Conservation (phyloP, 306 rosid genomes). For the Mimosa bimucronata region DNA sequence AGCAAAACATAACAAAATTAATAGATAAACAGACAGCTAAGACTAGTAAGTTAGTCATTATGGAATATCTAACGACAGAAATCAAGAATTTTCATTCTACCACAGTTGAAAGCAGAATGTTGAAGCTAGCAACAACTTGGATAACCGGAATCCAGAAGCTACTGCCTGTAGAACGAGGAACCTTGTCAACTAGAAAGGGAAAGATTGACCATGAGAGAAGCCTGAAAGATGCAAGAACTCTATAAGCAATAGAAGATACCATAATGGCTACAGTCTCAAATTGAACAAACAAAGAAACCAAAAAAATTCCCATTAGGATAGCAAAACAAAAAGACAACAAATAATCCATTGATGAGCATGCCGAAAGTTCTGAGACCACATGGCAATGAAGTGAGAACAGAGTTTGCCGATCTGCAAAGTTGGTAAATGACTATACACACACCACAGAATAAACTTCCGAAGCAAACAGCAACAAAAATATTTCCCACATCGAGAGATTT, state of each 20-base stretch:
- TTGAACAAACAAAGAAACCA: conserved; percentile 8
- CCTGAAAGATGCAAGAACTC: conserved; percentile 57
- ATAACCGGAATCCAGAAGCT: conserved; percentile 91
- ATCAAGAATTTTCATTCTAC: conserved; percentile 44
- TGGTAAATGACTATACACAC: background rate
- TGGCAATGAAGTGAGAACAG: background rate
- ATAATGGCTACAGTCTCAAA: background rate
- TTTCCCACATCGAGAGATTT: background rate
- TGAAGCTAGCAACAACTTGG: conserved; percentile 91
- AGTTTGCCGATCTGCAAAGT: conserved; percentile 11
- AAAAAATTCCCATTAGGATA: background rate
- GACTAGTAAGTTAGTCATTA: background rate
- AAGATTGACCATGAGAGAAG: conserved; percentile 64
- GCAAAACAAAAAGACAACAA: conserved; percentile 29
- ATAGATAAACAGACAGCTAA: conserved; percentile 11
- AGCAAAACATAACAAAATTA: conserved; percentile 21
- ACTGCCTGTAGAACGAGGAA: conserved; percentile 84
- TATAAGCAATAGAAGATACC: conserved; percentile 6
- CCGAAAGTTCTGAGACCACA: conserved; percentile 1
- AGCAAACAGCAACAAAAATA: background rate
- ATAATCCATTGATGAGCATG: background rate
- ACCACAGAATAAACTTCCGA: background rate
- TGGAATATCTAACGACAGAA: conserved; percentile 9
- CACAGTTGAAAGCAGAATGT: conserved; percentile 77
- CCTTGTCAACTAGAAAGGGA: conserved; percentile 75